Percentiles rank a stretch among this genome's conserved stretches.
Evolutionary conservation across 768 basidiomycete genomes (phyloP).

Genomic region (Termitomyces sp.): DNA sequence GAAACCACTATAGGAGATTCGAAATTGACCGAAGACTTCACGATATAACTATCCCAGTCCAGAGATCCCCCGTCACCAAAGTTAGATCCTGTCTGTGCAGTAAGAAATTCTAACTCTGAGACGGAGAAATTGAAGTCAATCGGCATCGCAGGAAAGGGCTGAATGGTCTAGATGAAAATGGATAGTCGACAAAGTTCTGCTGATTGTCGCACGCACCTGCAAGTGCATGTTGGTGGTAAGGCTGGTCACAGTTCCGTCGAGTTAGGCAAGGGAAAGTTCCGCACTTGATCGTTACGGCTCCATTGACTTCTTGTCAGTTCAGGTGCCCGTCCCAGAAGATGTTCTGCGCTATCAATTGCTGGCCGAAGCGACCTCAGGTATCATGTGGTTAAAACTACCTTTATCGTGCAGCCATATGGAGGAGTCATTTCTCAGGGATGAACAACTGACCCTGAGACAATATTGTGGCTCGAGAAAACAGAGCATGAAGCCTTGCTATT

Average conservation of each 20-base stretch:
- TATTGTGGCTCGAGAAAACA: background rate
- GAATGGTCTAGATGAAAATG: background rate
- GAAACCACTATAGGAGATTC: background rate
- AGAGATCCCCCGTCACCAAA: background rate
- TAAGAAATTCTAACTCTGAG: background rate
- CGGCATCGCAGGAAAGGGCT: background rate
- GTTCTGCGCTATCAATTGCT: background rate
- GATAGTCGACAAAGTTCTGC: background rate
- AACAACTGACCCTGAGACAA: background rate
- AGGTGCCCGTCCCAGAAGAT: background rate
- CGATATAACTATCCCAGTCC: background rate
- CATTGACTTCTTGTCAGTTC: background rate
- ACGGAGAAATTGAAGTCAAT: background rate
- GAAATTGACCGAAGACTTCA: background rate
- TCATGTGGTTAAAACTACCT: background rate
- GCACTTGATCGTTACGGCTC: background rate
- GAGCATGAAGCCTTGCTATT: background rate
- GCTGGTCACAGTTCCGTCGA: background rate
- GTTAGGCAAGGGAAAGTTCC: background rate
- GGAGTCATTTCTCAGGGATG: background rate
- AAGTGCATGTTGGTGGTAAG: background rate
- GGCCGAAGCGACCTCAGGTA: background rate
- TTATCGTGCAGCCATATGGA: background rate
- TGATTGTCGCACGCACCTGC: background rate
- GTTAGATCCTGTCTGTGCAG: background rate